A percentile compares a stretch with the other conserved stretches of the same genome.
Evolutionary conservation across 1,284 basidiomycete species (phyloP).

Genomic region (Mycosarcoma maydis): DNA sequence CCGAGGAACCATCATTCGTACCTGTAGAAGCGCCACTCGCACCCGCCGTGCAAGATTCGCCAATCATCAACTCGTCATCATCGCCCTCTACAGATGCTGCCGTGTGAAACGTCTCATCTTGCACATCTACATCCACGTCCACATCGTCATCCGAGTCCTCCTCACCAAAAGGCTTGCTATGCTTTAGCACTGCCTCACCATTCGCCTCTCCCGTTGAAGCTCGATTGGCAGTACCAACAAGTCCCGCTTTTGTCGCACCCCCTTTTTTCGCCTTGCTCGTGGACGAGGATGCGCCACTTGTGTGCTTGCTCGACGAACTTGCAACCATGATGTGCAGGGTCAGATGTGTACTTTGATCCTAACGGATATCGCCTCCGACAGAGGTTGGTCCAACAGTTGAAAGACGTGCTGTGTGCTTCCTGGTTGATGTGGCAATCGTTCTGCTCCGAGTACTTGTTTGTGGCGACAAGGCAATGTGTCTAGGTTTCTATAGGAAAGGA

Average conservation of each 20-base stretch:
- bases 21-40: not conserved
- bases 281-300: constrained; percentile 1
- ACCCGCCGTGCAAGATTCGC: constrained; percentile 8
- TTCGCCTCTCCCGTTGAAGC: not conserved
- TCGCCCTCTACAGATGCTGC: constrained; percentile 27
- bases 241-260: not conserved
- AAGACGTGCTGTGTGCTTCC: too few species aligned
- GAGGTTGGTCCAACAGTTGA: too few species aligned
- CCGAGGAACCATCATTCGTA: not conserved
- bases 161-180: constrained; percentile 46
- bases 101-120: constrained; percentile 27
- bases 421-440: too few species aligned
- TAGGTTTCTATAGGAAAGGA: too few species aligned
- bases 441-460: too few species aligned
- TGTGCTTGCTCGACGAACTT: constrained; percentile 29
- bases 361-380: too few species aligned
- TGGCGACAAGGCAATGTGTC: too few species aligned
- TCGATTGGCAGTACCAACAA: not conserved
- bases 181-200: constrained; percentile 20
- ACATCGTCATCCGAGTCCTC: constrained; percentile 45
- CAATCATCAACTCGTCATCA: constrained; percentile 50
- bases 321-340: too few species aligned
- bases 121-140: constrained; percentile 37
- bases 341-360: too few species aligned
- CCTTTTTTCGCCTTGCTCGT: constrained; percentile 13